Conservation (phyloP, 1,139 yeast genomes). For the Saccharomyces hybrid region DNA sequence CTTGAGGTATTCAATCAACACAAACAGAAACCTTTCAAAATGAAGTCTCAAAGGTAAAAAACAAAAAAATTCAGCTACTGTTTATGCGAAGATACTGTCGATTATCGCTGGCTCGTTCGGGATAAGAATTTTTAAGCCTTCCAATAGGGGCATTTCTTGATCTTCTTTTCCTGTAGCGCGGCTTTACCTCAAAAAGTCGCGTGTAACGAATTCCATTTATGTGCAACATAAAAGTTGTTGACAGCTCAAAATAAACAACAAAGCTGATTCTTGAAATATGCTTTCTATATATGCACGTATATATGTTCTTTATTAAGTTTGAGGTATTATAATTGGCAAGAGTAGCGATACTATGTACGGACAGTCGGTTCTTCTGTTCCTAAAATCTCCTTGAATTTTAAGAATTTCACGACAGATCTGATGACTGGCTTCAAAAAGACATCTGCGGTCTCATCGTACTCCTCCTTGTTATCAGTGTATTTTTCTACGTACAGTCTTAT, state of each 20-base stretch:
- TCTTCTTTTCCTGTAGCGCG: not conserved
- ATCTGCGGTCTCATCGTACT: constrained; percentile 51
- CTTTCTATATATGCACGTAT: not conserved
- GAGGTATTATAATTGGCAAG: not conserved
- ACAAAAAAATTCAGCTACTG: not conserved
- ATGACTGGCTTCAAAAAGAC: constrained; percentile 61
- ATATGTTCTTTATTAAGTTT: not conserved
- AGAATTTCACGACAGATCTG: constrained; percentile 52
- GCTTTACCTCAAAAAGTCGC: not conserved
- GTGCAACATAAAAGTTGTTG: not conserved
- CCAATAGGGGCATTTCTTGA: not conserved
- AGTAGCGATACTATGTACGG: constrained; percentile 42
- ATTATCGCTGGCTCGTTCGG: not conserved
- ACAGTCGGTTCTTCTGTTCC: constrained; percentile 89
- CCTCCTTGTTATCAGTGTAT: constrained; percentile 55
- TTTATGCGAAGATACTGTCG: not conserved
- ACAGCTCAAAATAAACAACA: not conserved
- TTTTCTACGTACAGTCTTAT: constrained; percentile 87
- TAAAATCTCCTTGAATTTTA: constrained; percentile 64
- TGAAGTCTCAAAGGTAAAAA: not conserved
- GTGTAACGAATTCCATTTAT: not conserved
- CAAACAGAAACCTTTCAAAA: not conserved
- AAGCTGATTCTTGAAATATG: not conserved
- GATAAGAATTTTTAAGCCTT: not conserved
- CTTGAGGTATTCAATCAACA: not conserved